Percentiles rank a stretch among this genome's conserved stretches.
Evolutionary conservation across 2,329 filamentous ascomycete species (phyloP).

Genomic region (Beauveria sp.): DNA sequence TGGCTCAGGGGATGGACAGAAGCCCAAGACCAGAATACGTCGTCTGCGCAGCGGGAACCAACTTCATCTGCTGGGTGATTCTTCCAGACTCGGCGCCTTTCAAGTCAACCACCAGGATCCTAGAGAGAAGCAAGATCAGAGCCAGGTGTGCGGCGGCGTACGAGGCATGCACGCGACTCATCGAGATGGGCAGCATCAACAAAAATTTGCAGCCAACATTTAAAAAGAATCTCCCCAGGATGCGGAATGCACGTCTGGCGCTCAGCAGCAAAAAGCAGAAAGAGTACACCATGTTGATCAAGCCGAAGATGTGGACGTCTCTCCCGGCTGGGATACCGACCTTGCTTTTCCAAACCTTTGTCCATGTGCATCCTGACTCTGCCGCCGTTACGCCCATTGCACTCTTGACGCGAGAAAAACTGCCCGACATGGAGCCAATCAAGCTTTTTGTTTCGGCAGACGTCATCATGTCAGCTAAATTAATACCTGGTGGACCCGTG

Average conservation of each 20-base stretch:
- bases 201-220: constrained; percentile 67
- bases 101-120: constrained; percentile 53
- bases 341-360: constrained; percentile 42
- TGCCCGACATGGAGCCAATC: background rate
- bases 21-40: constrained; percentile 49
- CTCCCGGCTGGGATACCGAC: constrained; percentile 34
- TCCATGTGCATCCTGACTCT: background rate
- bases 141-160: constrained; percentile 90
- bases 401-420: background rate
- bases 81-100: constrained; percentile 71
- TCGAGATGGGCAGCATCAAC: constrained; percentile 60
- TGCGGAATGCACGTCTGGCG: constrained; percentile 82
- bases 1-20: constrained; percentile 32
- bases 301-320: constrained; percentile 65
- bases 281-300: constrained; percentile 69
- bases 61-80: constrained; percentile 70
- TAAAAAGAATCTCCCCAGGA: constrained; percentile 61
- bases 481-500: constrained; percentile 32
- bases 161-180: constrained; percentile 65
- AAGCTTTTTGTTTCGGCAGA: background rate
- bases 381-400: background rate
- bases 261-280: constrained; percentile 70
- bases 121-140: constrained; percentile 60
- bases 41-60: constrained; percentile 44
- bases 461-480: background rate